A percentile compares a stretch with the other conserved stretches of the same genome.
Conservation (phyloP, 176 grass and related monocot species). For the Musa schizocarpa region DNA sequence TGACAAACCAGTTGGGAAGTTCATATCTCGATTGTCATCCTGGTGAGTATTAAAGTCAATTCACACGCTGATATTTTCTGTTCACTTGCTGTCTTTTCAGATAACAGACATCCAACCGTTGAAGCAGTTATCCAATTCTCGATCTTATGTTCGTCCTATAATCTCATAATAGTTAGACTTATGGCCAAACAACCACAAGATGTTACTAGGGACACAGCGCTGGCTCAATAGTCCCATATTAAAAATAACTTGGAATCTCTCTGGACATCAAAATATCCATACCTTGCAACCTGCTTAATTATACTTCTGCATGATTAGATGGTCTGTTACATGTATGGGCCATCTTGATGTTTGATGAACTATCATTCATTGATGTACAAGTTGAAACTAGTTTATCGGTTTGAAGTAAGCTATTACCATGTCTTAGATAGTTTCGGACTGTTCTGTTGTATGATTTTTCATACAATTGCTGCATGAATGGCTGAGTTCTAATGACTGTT, state of each 20-base stretch:
- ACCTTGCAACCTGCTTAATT: background rate
- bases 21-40: slow-evolving; percentile 65
- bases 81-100: background rate
- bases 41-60: slow-evolving; percentile 25
- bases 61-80: background rate
- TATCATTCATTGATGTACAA: background rate
- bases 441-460: background rate
- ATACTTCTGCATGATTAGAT: background rate
- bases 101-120: background rate
- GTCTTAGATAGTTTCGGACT: no score
- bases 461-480: background rate
- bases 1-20: slow-evolving; percentile 26
- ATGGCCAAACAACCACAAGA: background rate
- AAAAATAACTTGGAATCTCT: background rate
- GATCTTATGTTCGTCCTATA: background rate
- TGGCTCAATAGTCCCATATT: background rate
- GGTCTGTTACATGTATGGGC: background rate
- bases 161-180: background rate
- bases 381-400: background rate
- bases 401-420: no score
- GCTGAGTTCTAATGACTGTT: background rate
- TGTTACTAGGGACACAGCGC: no score
- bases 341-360: background rate
- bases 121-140: background rate
- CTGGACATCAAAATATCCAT: background rate